Evolutionary conservation across 768 basidiomycete species (phyloP).

Genomic region (Lyophyllum shimeji): DNA sequence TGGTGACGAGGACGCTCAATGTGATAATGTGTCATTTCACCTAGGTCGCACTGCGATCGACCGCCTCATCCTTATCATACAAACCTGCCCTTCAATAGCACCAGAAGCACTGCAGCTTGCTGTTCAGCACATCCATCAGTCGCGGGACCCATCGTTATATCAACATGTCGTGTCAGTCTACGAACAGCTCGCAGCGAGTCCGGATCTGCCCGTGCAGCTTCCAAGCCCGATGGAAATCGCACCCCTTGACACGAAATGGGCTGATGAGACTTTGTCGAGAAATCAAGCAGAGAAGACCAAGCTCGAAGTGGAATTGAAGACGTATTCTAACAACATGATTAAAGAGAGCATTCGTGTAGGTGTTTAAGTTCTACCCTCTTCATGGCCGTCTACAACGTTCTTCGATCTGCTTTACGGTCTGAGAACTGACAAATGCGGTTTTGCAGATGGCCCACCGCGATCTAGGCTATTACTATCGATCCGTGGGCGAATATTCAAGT

Average conservation of each 20-base stretch:
- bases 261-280: constrained; percentile 62
- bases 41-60: constrained; percentile 76
- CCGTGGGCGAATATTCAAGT: constrained; percentile 65
- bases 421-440: not conserved
- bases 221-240: constrained; percentile 50
- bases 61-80: constrained; percentile 68
- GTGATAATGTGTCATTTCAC: not conserved
- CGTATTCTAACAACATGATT: constrained; percentile 95
- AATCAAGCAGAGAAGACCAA: constrained; percentile 77
- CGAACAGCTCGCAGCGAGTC: constrained; percentile 37
- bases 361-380: constrained; percentile 6
- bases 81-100: constrained; percentile 65
- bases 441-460: constrained; percentile 90
- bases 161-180: constrained; percentile 53
- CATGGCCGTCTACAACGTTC: not conserved
- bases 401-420: not conserved
- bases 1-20: not conserved
- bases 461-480: constrained; percentile 75
- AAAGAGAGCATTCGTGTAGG: constrained; percentile 95
- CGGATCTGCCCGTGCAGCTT: constrained; percentile 31
- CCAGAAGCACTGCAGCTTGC: constrained; percentile 71
- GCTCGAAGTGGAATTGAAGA: constrained; percentile 92
- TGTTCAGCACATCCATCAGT: constrained; percentile 59
- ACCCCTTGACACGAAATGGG: constrained; percentile 66
- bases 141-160: constrained; percentile 67